phyloP scores from a whole-genome alignment of 345 rosid genomes.

The Erucastrum elatum region DNA sequence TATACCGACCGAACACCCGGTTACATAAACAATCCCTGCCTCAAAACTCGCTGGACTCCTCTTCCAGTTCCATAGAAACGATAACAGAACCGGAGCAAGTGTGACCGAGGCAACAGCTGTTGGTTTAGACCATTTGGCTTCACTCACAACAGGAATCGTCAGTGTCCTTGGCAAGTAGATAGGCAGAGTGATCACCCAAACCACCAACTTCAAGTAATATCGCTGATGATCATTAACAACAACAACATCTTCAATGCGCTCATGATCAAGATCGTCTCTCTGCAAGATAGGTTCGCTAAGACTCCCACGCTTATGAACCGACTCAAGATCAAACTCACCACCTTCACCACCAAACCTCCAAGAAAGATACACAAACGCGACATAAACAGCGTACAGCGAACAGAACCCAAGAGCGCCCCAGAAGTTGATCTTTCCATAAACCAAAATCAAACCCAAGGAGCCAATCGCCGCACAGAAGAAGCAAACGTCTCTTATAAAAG shows the following conservation, averaged over 20 bases:
- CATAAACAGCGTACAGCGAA: conserved; percentile 61
- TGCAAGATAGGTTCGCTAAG: conserved; percentile 38
- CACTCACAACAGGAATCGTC: conserved; percentile 75
- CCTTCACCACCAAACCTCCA: conserved; percentile 35
- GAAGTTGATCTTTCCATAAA: conserved; percentile 52
- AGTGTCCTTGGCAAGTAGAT: conserved; percentile 75
- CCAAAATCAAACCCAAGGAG: conserved; percentile 59
- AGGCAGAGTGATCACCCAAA: conserved; percentile 62
- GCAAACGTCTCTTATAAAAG: conserved; percentile 70
- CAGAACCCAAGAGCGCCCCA: conserved; percentile 67
- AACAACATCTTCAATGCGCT: not conserved
- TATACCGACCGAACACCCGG: conserved; percentile 55
- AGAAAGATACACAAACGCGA: conserved; percentile 56
- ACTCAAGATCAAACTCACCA: conserved; percentile 34
- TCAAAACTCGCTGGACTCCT: conserved; percentile 37
- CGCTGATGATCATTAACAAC: not conserved
- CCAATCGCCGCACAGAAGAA: conserved; percentile 68
- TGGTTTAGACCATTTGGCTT: conserved; percentile 77
- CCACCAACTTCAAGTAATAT: conserved; percentile 35
- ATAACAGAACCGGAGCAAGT: conserved; percentile 68
- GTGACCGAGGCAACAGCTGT: conserved; percentile 64
- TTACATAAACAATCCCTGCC: conserved; percentile 45
- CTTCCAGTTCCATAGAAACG: conserved; percentile 52
- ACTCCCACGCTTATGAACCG: conserved; percentile 31
- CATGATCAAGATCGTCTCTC: not conserved